A percentile compares a stretch with the other conserved stretches of the same genome.
Conservation (phyloP, 345 rosid genomes). For the Gossypioides kirkii region DNA sequence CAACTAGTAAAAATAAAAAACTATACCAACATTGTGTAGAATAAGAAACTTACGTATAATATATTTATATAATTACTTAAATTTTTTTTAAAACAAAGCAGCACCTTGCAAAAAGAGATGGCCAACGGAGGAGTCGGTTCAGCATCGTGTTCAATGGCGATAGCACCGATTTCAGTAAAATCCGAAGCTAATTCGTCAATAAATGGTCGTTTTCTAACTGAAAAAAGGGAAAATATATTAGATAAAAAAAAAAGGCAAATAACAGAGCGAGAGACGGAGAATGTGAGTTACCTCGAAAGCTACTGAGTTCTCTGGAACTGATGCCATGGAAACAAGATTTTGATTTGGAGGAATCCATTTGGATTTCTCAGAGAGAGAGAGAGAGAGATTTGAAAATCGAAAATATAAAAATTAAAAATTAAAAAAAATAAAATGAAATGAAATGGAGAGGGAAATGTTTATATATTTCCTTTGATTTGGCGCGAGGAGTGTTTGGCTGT, state of each 20-base stretch:
- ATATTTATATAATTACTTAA: not conserved
- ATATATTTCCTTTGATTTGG: slow-evolving; percentile 3
- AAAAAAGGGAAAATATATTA: not conserved
- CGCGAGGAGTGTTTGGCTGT: not conserved
- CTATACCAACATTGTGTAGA: not conserved
- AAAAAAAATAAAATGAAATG: not conserved
- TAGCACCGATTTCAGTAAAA: slow-evolving; percentile 45
- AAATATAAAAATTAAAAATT: not conserved
- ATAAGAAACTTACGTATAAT: not conserved
- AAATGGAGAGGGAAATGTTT: not conserved
- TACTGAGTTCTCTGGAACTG: slow-evolving; percentile 73
- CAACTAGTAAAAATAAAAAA: not conserved
- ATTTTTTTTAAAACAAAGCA: not conserved
- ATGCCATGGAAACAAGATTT: slow-evolving; percentile 54
- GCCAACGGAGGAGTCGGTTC: slow-evolving; percentile 75
- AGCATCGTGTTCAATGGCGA: slow-evolving; percentile 55
- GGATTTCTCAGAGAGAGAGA: not conserved
- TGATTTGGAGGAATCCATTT: slow-evolving; percentile 34
- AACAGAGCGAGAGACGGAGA: not conserved
- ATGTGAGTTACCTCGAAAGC: slow-evolving; percentile 42
- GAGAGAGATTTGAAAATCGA: not conserved
- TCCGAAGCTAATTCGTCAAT: slow-evolving; percentile 27
- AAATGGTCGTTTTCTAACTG: slow-evolving; percentile 59
- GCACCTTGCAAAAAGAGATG: slow-evolving; percentile 72
- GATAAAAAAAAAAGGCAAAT: not conserved